A percentile compares a stretch with the other conserved stretches of the same genome.
These are phyloP conservation scores for Starmerella etchellsii DNA, from an alignment of 805 yeast species.

Conservation along the genomic window DNA sequence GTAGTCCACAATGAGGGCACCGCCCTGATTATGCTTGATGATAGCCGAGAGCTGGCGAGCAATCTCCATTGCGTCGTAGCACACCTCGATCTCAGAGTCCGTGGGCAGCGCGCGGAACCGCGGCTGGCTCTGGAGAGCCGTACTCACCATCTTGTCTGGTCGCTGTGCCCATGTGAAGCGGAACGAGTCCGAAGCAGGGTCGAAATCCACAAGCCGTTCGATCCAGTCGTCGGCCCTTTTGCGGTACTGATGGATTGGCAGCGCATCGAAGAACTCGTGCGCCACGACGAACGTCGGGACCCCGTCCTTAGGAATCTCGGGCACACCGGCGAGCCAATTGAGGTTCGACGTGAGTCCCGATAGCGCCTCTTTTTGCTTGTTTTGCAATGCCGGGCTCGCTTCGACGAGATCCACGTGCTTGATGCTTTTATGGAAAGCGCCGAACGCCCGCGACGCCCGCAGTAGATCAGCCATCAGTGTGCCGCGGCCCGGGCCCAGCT, in stretches of 20 bases:
- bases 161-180: conserved; percentile 8
- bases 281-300: conserved; percentile 55
- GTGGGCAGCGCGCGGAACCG: conserved; percentile 43
- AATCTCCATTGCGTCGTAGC: conserved; percentile 57
- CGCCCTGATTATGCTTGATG: conserved; percentile 36
- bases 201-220: conserved; percentile 55
- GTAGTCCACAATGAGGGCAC: conserved; percentile 64
- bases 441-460: conserved; percentile 24
- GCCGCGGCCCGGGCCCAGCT: conserved; percentile 80
- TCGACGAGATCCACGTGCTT: conserved; percentile 46
- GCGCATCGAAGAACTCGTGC: conserved; percentile 79
- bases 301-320: conserved; percentile 26
- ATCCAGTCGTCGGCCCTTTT: conserved; percentile 49
- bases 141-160: conserved; percentile 4
- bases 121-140: conserved; percentile 16
- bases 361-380: conserved; percentile 39
- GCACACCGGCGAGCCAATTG: conserved; percentile 26
- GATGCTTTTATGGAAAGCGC: conserved; percentile 27
- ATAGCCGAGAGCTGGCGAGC: conserved; percentile 41
- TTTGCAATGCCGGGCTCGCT: conserved; percentile 52
- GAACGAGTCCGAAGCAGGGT: conserved; percentile 15
- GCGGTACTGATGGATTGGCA: conserved; percentile 61
- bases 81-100: conserved; percentile 54
- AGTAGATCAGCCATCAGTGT: conserved; percentile 60
- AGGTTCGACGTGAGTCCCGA: conserved; percentile 37